Percentiles rank a stretch among this genome's conserved stretches.
phyloP scores from a whole-genome alignment of 352 stramenopile genomes.

The Globisporangium mamillatum region DNA sequence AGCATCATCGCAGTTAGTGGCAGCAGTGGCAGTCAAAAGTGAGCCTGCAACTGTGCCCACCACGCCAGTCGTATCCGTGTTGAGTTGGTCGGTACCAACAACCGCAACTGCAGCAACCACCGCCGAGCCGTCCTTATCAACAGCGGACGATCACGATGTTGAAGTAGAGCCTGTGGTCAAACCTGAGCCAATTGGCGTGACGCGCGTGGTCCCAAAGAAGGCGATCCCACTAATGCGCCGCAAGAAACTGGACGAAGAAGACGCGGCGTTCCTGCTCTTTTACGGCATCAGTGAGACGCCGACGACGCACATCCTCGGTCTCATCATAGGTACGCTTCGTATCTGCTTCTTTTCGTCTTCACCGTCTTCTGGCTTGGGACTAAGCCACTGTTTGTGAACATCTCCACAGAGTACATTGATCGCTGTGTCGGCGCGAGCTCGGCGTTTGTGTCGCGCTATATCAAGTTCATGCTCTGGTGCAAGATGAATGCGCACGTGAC shows the following conservation, averaged over 20 bases:
- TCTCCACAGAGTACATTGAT: conserved; percentile 46
- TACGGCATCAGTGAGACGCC: conserved; percentile 52
- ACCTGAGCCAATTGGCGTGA: background rate
- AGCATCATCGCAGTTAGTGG: too few relatives aligned
- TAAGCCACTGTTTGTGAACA: background rate
- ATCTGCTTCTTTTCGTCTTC: background rate
- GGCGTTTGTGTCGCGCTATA: conserved; percentile 26
- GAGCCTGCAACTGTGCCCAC: background rate
- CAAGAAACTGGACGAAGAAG: conserved; percentile 50
- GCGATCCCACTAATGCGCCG: conserved; percentile 17
- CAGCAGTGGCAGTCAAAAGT: background rate
- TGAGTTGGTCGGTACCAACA: background rate
- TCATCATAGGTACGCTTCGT: conserved; percentile 48
- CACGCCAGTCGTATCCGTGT: background rate
- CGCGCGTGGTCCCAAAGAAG: conserved; percentile 4
- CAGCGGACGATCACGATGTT: background rate
- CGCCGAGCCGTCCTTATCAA: background rate
- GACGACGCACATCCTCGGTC: conserved; percentile 39
- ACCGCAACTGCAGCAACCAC: background rate
- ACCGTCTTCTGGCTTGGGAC: background rate
- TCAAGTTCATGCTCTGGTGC: conserved; percentile 53
- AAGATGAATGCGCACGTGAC: conserved; percentile 48
- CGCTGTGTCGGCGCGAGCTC: conserved; percentile 31
- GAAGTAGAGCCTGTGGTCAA: background rate
- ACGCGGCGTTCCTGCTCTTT: conserved; percentile 70